Conservation (phyloP, 495 filamentous ascomycete genomes). For the Podospora comata region DNA sequence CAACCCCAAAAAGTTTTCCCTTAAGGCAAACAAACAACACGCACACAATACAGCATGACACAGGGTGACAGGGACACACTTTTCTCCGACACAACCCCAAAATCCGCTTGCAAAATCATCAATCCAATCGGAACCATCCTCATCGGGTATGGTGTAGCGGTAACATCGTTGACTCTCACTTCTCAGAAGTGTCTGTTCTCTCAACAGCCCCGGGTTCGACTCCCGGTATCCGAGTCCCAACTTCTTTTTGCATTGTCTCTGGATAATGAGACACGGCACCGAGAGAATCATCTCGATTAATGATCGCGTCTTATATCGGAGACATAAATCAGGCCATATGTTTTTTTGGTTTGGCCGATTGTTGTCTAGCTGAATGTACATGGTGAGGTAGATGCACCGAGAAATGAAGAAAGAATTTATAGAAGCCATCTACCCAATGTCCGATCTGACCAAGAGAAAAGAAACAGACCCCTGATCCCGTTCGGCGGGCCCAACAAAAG, state of each 20-base stretch:
- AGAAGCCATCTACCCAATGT: background rate
- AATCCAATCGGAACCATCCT: constrained; percentile 11
- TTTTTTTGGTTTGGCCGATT: background rate
- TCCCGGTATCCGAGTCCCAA: constrained; percentile 16
- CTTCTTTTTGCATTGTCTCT: constrained; percentile 1
- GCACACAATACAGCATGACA: background rate
- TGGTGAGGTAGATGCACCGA: background rate
- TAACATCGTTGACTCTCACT: constrained; percentile 19
- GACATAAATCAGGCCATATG: background rate
- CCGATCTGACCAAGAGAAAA: too few species aligned
- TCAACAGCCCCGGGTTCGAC: constrained; percentile 17
- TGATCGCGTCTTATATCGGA: background rate
- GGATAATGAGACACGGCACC: background rate
- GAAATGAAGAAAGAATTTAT: background rate
- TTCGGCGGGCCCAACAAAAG: background rate
- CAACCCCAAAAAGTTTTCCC: background rate
- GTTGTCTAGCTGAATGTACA: background rate
- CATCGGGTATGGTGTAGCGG: constrained; percentile 19
- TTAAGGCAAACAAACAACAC: background rate
- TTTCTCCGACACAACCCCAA: background rate
- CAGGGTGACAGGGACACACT: background rate
- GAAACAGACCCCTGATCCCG: too few species aligned
- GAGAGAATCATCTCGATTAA: background rate
- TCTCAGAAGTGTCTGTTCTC: constrained; percentile 10
- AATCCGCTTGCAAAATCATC: background rate